phyloP scores from a whole-genome alignment of 83 land plant species.

The Thuja plicata region DNA sequence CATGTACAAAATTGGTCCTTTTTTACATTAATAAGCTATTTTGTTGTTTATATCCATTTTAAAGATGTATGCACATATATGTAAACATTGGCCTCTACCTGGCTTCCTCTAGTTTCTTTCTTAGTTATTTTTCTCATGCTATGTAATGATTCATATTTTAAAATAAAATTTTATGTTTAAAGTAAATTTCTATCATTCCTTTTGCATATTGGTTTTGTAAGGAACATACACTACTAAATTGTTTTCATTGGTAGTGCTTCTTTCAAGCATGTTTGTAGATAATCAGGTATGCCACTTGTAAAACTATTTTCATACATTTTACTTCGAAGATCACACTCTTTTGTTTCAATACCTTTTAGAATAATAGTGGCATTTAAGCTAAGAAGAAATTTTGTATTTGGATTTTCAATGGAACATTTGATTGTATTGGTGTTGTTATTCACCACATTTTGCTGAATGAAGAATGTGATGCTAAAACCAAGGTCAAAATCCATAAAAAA shows the following conservation, averaged over 20 bases:
- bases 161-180: not conserved
- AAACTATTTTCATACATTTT: not conserved
- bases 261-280: conserved; percentile 86
- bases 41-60: no score
- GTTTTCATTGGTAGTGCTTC: conserved; percentile 88
- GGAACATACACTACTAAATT: no score
- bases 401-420: not conserved
- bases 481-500: not conserved
- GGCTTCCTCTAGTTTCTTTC: no score
- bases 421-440: conserved; percentile 10
- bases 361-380: not conserved
- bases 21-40: no score
- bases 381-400: not conserved
- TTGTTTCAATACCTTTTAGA: no score
- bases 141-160: not conserved
- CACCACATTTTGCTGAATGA: not conserved
- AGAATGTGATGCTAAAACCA: not conserved
- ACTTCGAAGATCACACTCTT: conserved; percentile 15
- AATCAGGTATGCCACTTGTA: conserved; percentile 66
- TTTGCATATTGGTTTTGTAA: no score
- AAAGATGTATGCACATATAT: no score
- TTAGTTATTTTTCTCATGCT: not conserved
- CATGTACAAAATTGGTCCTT: no score
- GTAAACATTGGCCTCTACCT: no score
- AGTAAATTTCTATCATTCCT: no score